phyloP scores from a whole-genome alignment of 352 stramenopile species.

The Globisporangium irregulare region DNA sequence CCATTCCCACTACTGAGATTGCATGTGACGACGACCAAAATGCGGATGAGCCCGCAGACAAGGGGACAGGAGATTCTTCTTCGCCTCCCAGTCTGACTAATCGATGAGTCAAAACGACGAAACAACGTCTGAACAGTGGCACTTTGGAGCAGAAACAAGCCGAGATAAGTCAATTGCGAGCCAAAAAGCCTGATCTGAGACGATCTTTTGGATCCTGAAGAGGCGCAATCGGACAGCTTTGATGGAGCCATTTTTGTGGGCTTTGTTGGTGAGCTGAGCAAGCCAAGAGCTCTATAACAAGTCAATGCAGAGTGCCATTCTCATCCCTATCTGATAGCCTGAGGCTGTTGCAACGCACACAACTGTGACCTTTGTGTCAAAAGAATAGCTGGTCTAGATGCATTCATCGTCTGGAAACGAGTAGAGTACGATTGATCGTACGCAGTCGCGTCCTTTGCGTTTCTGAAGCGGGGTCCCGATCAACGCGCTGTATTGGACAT shows the following conservation, averaged over 20 bases:
- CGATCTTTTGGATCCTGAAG: neutral
- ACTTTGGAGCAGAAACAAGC: neutral
- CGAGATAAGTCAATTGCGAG: neutral
- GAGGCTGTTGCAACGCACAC: too few relatives aligned
- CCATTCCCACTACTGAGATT: neutral
- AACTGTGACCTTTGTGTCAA: too few relatives aligned
- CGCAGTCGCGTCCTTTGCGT: too few relatives aligned
- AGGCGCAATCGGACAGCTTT: neutral
- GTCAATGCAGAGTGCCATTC: too few relatives aligned
- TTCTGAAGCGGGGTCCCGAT: too few relatives aligned
- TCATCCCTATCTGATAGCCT: too few relatives aligned
- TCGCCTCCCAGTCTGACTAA: neutral
- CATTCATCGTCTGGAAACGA: too few relatives aligned
- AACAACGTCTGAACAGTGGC: slow-evolving; percentile 9
- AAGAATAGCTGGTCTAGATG: too few relatives aligned
- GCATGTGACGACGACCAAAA: neutral
- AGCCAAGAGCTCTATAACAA: neutral
- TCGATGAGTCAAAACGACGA: neutral
- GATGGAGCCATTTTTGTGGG: too few relatives aligned
- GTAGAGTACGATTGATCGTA: too few relatives aligned
- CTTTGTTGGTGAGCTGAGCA: neutral
- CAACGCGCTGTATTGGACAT: too few relatives aligned
- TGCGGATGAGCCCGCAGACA: neutral
- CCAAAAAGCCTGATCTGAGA: neutral
- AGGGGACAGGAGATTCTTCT: neutral